Percentiles rank a stretch among this genome's conserved stretches.
phyloP scores from a whole-genome alignment of 1,284 basidiomycete species.

The Caloboletus inedulis region DNA sequence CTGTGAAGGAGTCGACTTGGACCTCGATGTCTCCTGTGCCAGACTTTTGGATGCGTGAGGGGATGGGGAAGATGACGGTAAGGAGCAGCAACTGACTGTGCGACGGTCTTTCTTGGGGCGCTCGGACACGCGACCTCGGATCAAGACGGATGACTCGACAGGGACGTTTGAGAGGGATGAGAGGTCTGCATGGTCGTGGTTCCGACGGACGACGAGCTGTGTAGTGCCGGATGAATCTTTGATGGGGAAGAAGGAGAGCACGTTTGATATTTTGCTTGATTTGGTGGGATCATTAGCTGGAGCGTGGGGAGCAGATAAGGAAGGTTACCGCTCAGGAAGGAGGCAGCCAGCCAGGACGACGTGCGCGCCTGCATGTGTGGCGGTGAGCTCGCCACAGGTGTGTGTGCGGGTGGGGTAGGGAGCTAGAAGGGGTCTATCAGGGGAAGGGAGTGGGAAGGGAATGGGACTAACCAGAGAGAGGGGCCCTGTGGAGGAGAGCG shows the following conservation, averaged over 20 bases:
- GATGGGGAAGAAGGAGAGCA: constrained; percentile 75
- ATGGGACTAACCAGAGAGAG: not conserved
- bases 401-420: constrained; percentile 61
- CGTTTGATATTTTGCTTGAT: constrained; percentile 63
- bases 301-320: constrained; percentile 32
- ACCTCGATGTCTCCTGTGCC: constrained; percentile 79
- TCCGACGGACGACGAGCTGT: constrained; percentile 70
- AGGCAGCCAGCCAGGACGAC: constrained; percentile 81
- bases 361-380: constrained; percentile 49
- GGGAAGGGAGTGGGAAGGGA: accelerated
- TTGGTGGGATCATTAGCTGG: constrained; percentile 30
- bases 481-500: not conserved
- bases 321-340: constrained; percentile 63
- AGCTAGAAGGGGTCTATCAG: constrained; percentile 36
- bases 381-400: constrained; percentile 57
- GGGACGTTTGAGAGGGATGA: constrained; percentile 58
- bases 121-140: constrained; percentile 66
- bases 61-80: not conserved
- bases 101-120: constrained; percentile 64
- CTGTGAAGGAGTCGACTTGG: constrained; percentile 60
- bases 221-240: constrained; percentile 73
- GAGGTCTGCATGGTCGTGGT: constrained; percentile 35
- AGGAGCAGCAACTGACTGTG: constrained; percentile 39
- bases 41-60: constrained; percentile 36
- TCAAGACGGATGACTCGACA: constrained; percentile 71